These are phyloP conservation scores for Sporothrix globosa DNA, from an alignment of 2,329 filamentous ascomycete species.

Conservation along the genomic window DNA sequence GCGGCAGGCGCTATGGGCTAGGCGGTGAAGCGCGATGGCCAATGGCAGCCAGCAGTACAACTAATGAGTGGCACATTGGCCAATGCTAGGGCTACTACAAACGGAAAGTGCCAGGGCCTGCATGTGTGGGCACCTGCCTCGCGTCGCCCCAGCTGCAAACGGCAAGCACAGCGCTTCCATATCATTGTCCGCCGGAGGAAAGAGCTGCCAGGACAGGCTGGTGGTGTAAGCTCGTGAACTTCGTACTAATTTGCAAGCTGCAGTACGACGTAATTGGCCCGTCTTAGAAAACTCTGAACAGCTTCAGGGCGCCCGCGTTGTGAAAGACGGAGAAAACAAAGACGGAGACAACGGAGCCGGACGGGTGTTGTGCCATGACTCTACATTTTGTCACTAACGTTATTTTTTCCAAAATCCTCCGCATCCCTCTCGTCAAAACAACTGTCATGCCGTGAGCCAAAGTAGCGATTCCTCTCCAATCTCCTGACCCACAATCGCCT, in stretches of 20 bases:
- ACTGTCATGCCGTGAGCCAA: neutral
- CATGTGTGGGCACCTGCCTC: neutral
- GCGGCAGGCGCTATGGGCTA: neutral
- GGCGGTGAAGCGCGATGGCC: constrained; percentile 20
- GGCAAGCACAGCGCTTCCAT: neutral
- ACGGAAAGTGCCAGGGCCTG: constrained; percentile 1
- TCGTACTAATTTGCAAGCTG: constrained; percentile 7
- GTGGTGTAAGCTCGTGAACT: constrained; percentile 5
- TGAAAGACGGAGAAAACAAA: neutral
- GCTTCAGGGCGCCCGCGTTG: constrained; percentile 21
- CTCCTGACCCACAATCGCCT: neutral
- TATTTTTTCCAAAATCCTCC: neutral
- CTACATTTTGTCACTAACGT: neutral
- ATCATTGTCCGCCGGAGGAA: neutral
- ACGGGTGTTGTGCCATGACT: too few relatives aligned
- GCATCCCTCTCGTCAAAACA: too few relatives aligned
- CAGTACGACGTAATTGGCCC: constrained; percentile 1
- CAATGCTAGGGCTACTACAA: neutral
- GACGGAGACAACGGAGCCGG: neutral
- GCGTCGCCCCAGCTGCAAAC: neutral
- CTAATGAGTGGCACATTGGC: too few relatives aligned
- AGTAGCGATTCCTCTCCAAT: neutral
- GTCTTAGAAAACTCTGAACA: constrained; percentile 32
- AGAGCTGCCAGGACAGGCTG: neutral
- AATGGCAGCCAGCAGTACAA: neutral